Conservation (phyloP, 1,139 yeast genomes). For the Saccharomyces hybrid region DNA sequence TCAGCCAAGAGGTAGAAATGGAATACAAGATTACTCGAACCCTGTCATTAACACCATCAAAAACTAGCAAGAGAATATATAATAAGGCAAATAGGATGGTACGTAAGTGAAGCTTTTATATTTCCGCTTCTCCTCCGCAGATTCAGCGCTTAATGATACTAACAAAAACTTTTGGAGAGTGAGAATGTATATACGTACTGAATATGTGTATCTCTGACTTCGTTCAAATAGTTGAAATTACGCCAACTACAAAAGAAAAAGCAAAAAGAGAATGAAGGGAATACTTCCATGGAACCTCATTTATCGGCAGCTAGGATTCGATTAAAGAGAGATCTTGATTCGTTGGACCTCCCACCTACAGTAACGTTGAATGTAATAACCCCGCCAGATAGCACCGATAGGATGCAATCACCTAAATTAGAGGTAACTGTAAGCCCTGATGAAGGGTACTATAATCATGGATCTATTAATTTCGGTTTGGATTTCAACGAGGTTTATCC, state of each 20-base stretch:
- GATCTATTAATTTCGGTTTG: constrained; percentile 60
- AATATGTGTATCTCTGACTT: background rate
- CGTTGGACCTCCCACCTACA: constrained; percentile 59
- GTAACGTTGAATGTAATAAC: too few species aligned
- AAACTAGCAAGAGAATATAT: too few species aligned
- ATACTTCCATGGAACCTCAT: constrained; percentile 5
- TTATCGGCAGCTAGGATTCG: constrained; percentile 47
- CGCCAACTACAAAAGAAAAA: constrained; percentile 54
- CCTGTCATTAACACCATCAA: too few species aligned
- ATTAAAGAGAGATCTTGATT: constrained; percentile 58
- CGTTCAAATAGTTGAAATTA: constrained; percentile 39
- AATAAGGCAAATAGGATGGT: too few species aligned
- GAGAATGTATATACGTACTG: background rate
- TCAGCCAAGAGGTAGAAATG: too few species aligned
- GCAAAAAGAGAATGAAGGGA: constrained; percentile 34
- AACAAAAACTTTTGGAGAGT: background rate
- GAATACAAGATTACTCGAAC: too few species aligned
- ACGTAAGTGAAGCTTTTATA: too few species aligned
- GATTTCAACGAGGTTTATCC: constrained; percentile 70
- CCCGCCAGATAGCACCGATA: too few species aligned
- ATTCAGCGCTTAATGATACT: too few species aligned
- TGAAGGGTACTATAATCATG: constrained; percentile 71
- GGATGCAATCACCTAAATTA: constrained; percentile 32
- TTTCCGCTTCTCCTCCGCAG: too few species aligned
- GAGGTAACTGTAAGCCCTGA: constrained; percentile 58